Conservation (phyloP, 192 early-diverging fungal genomes). For the Backusella australiensis region DNA sequence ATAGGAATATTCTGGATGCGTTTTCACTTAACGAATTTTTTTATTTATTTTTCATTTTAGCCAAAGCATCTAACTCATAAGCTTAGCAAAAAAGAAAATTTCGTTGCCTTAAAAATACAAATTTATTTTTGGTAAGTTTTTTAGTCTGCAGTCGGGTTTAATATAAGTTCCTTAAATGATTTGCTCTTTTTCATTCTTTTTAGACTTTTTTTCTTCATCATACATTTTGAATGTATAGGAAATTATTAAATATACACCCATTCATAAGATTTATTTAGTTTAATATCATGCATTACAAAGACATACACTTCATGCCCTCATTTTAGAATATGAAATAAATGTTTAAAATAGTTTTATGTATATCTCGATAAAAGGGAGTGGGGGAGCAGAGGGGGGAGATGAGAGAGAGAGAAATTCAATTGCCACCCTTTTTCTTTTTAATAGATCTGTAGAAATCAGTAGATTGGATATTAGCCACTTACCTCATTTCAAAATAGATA, state of each 20-base stretch:
- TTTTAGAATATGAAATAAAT: too few relatives aligned
- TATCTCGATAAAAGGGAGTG: too few relatives aligned
- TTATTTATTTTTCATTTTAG: neutral
- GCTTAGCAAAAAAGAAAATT: neutral
- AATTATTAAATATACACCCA: neutral
- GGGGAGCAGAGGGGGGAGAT: neutral
- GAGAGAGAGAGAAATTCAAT: neutral
- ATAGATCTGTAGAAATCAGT: neutral
- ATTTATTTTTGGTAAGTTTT: neutral
- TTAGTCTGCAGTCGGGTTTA: neutral
- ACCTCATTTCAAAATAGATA: neutral
- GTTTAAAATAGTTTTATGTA: too few relatives aligned
- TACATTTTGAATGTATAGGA: neutral
- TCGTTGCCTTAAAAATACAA: neutral
- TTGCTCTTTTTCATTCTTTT: neutral
- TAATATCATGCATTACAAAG: too few relatives aligned
- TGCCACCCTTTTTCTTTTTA: neutral
- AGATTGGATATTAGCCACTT: neutral
- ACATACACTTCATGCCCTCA: too few relatives aligned
- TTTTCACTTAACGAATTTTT: neutral
- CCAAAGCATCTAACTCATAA: constrained; percentile 1
- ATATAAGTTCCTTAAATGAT: neutral
- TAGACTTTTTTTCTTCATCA: neutral
- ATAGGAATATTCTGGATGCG: neutral
- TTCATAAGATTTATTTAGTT: neutral